phyloP scores from a whole-genome alignment of 2,329 filamentous ascomycete species.

The Colletotrichum chrysophilum region DNA sequence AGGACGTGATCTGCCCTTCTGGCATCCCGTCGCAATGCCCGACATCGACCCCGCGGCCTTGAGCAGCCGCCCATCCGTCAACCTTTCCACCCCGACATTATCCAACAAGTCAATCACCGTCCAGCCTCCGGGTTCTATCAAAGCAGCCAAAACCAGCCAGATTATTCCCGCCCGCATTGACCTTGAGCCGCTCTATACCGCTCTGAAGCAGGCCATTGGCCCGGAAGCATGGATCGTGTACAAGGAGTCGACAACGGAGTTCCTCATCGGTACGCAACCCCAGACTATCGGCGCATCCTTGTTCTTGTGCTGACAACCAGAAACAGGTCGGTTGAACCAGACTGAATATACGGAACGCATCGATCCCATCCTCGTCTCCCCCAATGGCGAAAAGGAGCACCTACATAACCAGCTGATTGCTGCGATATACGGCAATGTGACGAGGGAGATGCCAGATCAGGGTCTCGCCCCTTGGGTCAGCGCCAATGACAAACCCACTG shows the following conservation, averaged over 20 bases:
- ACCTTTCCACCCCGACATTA: slow-evolving; percentile 64
- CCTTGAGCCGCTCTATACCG: slow-evolving; percentile 68
- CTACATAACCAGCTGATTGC: slow-evolving; percentile 72
- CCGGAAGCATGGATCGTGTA: slow-evolving; percentile 68
- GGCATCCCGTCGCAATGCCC: slow-evolving; percentile 53
- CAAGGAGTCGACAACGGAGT: slow-evolving; percentile 67
- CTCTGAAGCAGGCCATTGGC: slow-evolving; percentile 64
- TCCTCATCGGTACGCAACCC: slow-evolving; percentile 59
- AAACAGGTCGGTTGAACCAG: slow-evolving; percentile 66
- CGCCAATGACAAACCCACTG: slow-evolving; percentile 70
- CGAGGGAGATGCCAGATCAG: slow-evolving; percentile 70
- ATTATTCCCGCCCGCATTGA: slow-evolving; percentile 71
- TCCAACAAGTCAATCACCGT: slow-evolving; percentile 62
- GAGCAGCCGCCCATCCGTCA: slow-evolving; percentile 66
- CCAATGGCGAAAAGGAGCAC: slow-evolving; percentile 64
- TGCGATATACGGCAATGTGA: slow-evolving; percentile 72
- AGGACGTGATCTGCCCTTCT: slow-evolving; percentile 17
- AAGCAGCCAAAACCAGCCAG: slow-evolving; percentile 64
- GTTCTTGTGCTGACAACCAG: neutral
- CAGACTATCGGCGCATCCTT: neutral
- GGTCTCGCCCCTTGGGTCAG: slow-evolving; percentile 75
- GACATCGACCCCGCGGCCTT: slow-evolving; percentile 75
- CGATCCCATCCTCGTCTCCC: slow-evolving; percentile 63
- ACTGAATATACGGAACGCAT: slow-evolving; percentile 63
- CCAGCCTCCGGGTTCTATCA: slow-evolving; percentile 52